These are phyloP conservation scores for Aspergillus sp. DNA, from an alignment of 2,329 filamentous ascomycete genomes.

Conservation along the genomic window DNA sequence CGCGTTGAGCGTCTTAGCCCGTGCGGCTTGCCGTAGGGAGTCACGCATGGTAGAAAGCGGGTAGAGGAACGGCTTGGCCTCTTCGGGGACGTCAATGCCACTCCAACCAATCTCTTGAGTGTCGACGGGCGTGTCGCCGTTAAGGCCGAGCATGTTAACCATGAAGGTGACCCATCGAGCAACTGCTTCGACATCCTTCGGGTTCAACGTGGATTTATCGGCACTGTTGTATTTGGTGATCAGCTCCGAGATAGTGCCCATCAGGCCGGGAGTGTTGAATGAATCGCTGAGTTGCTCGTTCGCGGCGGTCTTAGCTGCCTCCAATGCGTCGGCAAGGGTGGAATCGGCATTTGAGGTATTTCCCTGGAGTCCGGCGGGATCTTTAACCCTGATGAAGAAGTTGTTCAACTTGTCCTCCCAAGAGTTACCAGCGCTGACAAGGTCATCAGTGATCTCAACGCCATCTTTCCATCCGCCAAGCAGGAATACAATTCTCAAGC, in stretches of 20 bases:
- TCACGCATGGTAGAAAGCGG: conserved; percentile 60
- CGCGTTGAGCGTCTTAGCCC: conserved; percentile 45
- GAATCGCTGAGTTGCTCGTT: conserved; percentile 73
- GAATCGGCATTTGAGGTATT: conserved; percentile 10
- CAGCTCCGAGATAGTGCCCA: conserved; percentile 75
- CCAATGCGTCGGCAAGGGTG: conserved; percentile 10
- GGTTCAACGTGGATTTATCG: conserved; percentile 47
- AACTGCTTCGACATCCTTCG: conserved; percentile 52
- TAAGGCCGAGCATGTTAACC: conserved; percentile 78
- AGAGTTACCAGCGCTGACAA: conserved; percentile 69
- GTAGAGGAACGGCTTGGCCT: conserved; percentile 61
- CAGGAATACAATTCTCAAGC: conserved; percentile 81
- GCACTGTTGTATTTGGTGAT: conserved; percentile 73
- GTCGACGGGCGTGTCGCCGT: conserved; percentile 40
- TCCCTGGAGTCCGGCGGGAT: conserved; percentile 37
- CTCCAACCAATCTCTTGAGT: conserved; percentile 60
- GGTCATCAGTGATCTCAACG: conserved; percentile 83
- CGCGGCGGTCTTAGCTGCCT: conserved; percentile 41
- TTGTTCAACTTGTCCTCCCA: conserved; percentile 81
- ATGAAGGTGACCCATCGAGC: conserved; percentile 81
- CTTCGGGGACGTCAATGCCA: conserved; percentile 62
- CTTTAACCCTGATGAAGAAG: conserved; percentile 62
- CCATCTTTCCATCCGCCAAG: conserved; percentile 88
- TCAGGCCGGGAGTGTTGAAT: conserved; percentile 79
- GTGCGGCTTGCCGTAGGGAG: conserved; percentile 57